Evolutionary conservation across 495 filamentous ascomycete species (phyloP).

Genomic region (Melanomma pulvis-pyrius): DNA sequence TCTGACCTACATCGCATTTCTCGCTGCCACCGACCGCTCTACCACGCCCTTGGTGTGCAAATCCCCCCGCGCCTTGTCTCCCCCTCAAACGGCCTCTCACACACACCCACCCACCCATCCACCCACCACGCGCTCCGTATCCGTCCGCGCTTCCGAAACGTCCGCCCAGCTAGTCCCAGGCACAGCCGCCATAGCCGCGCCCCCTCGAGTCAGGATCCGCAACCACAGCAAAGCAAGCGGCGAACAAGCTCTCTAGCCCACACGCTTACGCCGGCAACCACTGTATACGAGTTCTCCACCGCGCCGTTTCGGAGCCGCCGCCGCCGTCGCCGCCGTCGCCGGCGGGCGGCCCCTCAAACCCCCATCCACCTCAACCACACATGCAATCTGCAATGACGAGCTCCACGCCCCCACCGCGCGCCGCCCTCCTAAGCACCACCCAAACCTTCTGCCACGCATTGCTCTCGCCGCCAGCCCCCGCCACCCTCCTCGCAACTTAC

Average conservation of each 20-base stretch:
- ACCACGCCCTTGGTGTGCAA: neutral
- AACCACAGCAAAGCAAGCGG: too few relatives aligned
- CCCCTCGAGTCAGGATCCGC: neutral
- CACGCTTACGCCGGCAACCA: too few relatives aligned
- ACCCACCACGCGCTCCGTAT: too few relatives aligned
- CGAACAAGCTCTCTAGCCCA: too few relatives aligned
- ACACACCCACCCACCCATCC: too few relatives aligned
- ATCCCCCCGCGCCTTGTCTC: too few relatives aligned
- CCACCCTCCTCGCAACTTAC: constrained; percentile 6
- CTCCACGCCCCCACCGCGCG: neutral
- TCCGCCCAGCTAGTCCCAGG: neutral
- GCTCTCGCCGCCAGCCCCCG: constrained; percentile 17
- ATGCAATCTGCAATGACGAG: neutral
- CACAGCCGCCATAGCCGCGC: neutral
- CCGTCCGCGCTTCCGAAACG: neutral
- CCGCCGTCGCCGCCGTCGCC: too few relatives aligned
- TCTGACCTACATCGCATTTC: neutral
- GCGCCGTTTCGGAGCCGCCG: too few relatives aligned
- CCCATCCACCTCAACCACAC: neutral
- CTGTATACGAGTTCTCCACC: too few relatives aligned
- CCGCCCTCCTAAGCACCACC: constrained; percentile 9
- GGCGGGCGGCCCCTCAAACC: neutral
- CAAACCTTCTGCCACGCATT: constrained; percentile 20
- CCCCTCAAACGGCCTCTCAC: neutral
- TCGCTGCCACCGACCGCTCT: neutral